Evolutionary conservation across 441 rosid genomes (phyloP), one percentile per base, ranked within the genome.

Genomic region (Populus tomentosa): DNA sequence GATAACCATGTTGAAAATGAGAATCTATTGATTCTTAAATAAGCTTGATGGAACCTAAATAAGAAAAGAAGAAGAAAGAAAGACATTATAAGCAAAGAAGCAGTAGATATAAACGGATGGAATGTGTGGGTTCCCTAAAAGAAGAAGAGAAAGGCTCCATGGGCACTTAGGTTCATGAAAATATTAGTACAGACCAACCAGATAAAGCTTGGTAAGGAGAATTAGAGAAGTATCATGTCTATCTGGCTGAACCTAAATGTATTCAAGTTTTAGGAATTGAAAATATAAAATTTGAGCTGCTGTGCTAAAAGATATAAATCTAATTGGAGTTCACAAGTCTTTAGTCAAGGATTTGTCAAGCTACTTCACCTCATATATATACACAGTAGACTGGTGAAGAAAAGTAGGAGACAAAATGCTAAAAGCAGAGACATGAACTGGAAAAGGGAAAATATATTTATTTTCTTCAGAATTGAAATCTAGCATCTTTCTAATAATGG

Each of bases 31-130:
- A 71, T 82, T 84, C 81, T 76, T 88, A 86, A 89, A 88, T 76
- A 89, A 85, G 83, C 85, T 88, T 69, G 95, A 85, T 7, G 92
- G 88, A 67, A 94, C 93, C 98, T 92, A 92, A 30, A 30, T 30
- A 28, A 24, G 62, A 68, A 30, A 30, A 30, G 63, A 70, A 3
- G 3, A 28, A 16, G 6, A 28, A 28, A 66, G 71, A 5, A 28
- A 28, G 6, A 35, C 42, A n/a, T 66, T 53, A 80, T 67, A 30
- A 76, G 36, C 30, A 66, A 69, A 68, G 64, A 28, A 11, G 40
- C 61, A 59, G 42, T n/a, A 66, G 30, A 70, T 32, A 53, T 40
- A 78, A 56, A 1, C 16, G 26, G 30, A 26, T 40, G 68, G 23
- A 3, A 30, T 42, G 64, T 40, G 1, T 18, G 61, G 21, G 61